A percentile compares a stretch with the other conserved stretches of the same genome.
Evolutionary conservation across 768 basidiomycete genomes (phyloP).

Genomic region (Tylopilus sp.): DNA sequence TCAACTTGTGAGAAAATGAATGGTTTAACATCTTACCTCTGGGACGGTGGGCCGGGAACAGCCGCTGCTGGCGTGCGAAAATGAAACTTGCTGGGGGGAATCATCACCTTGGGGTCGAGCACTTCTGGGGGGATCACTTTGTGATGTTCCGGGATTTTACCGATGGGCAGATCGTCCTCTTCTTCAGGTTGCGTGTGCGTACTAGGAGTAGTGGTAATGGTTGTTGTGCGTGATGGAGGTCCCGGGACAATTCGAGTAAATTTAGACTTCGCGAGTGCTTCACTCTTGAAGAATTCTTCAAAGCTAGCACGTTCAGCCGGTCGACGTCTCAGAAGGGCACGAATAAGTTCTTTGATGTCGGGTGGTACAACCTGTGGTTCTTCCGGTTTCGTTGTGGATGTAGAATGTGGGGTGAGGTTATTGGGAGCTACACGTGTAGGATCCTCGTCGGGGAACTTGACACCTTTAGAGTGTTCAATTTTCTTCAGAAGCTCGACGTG

Average conservation of each 20-base stretch:
- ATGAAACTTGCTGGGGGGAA: constrained; percentile 78
- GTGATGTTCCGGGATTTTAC: constrained; percentile 67
- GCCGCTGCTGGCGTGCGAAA: constrained; percentile 36
- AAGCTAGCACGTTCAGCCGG: constrained; percentile 85
- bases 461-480: constrained; percentile 88
- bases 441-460: constrained; percentile 94
- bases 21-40: constrained; percentile 17
- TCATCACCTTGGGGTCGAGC: constrained; percentile 74
- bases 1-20: neutral
- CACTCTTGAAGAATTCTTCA: constrained; percentile 87
- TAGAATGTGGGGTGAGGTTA: constrained; percentile 13
- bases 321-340: constrained; percentile 75
- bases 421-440: constrained; percentile 43
- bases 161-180: constrained; percentile 31
- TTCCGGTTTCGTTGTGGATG: constrained; percentile 34
- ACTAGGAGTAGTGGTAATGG: constrained; percentile 11
- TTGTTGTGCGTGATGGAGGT: constrained; percentile 10
- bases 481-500: constrained; percentile 92
- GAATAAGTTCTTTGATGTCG: constrained; percentile 88
- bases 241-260: constrained; percentile 52
- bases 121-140: constrained; percentile 76
- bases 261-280: constrained; percentile 72
- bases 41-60: constrained; percentile 8
- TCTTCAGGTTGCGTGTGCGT: constrained; percentile 26
- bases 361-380: constrained; percentile 59